Conservation (phyloP, 1,139 yeast genomes). For the Candida sp. region DNA sequence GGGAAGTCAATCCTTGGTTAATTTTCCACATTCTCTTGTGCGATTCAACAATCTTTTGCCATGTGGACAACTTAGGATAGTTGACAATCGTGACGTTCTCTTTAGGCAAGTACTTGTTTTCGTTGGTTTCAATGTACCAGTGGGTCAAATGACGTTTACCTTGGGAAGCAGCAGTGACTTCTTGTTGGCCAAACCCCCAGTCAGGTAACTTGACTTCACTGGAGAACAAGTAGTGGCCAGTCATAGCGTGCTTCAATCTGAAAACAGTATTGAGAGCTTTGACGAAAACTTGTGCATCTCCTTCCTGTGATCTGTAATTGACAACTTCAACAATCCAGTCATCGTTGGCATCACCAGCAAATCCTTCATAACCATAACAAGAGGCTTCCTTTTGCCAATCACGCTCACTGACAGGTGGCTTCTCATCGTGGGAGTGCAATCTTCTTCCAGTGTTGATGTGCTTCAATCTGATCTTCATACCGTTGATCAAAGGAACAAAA, state of each 20-base stretch:
- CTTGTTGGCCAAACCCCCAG: conserved; percentile 98
- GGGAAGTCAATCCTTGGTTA: conserved; percentile 81
- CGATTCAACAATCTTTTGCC: conserved; percentile 74
- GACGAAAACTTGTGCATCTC: conserved; percentile 63
- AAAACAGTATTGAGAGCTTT: conserved; percentile 85
- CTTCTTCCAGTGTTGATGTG: conserved; percentile 77
- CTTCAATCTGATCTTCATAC: conserved; percentile 77
- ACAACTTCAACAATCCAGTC: conserved; percentile 92
- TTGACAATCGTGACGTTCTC: conserved; percentile 40
- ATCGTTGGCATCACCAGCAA: conserved; percentile 95
- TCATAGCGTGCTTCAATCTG: conserved; percentile 87
- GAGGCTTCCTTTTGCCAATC: conserved; percentile 98
- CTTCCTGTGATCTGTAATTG: conserved; percentile 55
- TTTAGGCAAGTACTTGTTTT: conserved; percentile 36
- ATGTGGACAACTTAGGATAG: conserved; percentile 68
- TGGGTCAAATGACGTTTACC: conserved; percentile 76
- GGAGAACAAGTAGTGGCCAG: conserved; percentile 90
- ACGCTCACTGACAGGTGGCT: conserved; percentile 89
- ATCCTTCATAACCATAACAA: conserved; percentile 90
- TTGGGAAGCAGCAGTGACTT: conserved; percentile 88
- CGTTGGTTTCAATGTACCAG: conserved; percentile 91
- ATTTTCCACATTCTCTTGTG: conserved; percentile 93
- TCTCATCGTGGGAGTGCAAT: conserved; percentile 94
- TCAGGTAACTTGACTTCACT: conserved; percentile 86
- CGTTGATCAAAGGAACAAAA: conserved; percentile 73